Evolutionary conservation across 2,329 filamentous ascomycete species (phyloP).

Genomic region (Sporothrix protearum): DNA sequence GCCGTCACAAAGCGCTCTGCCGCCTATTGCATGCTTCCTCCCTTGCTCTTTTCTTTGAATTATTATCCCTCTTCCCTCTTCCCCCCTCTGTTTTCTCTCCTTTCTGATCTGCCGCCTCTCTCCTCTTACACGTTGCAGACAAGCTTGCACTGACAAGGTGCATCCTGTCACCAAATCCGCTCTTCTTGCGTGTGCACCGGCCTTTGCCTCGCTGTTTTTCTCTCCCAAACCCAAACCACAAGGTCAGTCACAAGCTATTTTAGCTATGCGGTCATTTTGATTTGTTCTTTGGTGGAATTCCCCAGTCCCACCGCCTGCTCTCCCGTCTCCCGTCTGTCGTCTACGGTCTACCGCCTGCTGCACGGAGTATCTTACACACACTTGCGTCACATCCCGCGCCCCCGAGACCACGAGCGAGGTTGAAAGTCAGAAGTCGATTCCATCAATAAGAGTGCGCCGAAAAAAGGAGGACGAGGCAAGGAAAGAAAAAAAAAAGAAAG

Average conservation of each 20-base stretch:
- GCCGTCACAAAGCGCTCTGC: slow-evolving; percentile 20
- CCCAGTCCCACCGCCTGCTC: background rate
- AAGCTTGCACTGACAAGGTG: background rate
- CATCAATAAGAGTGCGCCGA: slow-evolving; percentile 1
- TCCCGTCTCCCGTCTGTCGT: too few relatives aligned
- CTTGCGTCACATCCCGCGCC: slow-evolving; percentile 14
- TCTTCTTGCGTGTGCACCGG: slow-evolving; percentile 5
- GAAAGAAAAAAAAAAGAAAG: background rate
- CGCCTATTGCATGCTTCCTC: background rate
- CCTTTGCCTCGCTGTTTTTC: slow-evolving; percentile 16
- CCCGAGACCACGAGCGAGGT: background rate
- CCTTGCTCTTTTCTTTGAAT: background rate
- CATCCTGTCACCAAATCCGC: slow-evolving; percentile 3
- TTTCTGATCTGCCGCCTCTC: background rate
- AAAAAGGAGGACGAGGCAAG: background rate
- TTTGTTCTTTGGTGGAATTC: background rate
- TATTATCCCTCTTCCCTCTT: background rate
- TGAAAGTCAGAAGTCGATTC: background rate
- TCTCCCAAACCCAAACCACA: slow-evolving; percentile 15
- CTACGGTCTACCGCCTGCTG: background rate
- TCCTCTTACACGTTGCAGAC: background rate
- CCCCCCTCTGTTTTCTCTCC: background rate
- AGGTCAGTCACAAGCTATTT: slow-evolving; percentile 19
- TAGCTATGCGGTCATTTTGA: background rate
- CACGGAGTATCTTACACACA: background rate